Evolutionary conservation across 352 stramenopile genomes (phyloP), one percentile per base, ranked within the genome.

Genomic region (Plasmopara viticola): DNA sequence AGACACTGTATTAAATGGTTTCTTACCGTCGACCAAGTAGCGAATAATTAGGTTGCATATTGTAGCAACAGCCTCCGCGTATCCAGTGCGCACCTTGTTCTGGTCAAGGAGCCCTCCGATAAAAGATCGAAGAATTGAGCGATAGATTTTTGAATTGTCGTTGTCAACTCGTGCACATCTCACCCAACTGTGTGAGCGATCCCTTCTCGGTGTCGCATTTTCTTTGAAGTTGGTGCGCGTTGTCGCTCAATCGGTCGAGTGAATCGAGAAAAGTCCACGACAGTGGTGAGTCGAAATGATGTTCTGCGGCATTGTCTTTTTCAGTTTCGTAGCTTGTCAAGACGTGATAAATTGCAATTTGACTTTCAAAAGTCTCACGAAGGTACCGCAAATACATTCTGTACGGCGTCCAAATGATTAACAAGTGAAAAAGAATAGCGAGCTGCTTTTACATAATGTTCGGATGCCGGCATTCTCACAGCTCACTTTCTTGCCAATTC

Each of bases 361-460:
- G 53, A 31, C 63, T 48, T 39, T 46, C 56, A 41, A 66, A 70
- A 40, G 63, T 31, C 12, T 42, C 37, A 48, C 58, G 70, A 56
- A 73, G 68, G 12, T 68, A 47, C 2, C 52, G 40, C 37, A 84
- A 58, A 6, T 48, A 54, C 8, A 51, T 37, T 2, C 55, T 44
- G 45, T 74, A 72, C 15, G 61, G 68, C 68, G 9, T 71, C 56
- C 17, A 69, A 45, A 49, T 56, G 40, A 12, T 47, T 41, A 7
- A 86, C 48, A 86, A 84, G 34, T 66, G 55, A 38, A 64, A 67
- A 9, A 86, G 46, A 13, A 86, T 66, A 7, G 62, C 66, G 25
- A 86, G 51, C 10, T 78, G 68, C 56, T 86, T 86, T 39, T 68
- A 72, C 48, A 82, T 65, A 8, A 66, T 62, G 40, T 60, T 54